A percentile compares a stretch with the other conserved stretches of the same genome.
phyloP scores from a whole-genome alignment of 1,284 basidiomycete genomes.

The Tilletia caries region DNA sequence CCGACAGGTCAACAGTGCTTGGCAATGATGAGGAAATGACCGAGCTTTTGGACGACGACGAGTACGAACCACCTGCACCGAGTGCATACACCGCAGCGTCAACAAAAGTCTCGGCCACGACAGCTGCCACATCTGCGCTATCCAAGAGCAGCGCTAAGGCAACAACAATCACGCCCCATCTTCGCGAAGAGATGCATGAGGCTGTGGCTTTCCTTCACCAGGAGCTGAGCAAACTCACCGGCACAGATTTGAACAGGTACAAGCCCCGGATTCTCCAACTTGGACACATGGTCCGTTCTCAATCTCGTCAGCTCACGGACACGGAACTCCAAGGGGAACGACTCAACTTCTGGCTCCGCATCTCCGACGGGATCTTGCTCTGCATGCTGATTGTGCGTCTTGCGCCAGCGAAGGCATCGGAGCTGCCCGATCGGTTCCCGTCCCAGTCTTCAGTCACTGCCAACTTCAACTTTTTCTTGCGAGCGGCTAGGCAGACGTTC shows the following conservation, averaged over 20 bases:
- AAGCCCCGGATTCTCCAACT: constrained; percentile 25
- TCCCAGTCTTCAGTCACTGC: neutral
- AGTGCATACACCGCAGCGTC: neutral
- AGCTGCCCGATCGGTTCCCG: constrained; percentile 17
- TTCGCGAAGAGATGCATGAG: neutral
- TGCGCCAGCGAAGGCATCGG: constrained; percentile 7
- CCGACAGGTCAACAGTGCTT: neutral
- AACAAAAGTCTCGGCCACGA: neutral
- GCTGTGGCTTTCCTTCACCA: constrained; percentile 32
- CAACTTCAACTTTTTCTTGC: constrained; percentile 39
- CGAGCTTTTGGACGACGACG: constrained; percentile 4
- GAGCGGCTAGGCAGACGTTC: constrained; percentile 36
- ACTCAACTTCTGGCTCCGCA: constrained; percentile 32
- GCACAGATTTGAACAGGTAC: constrained; percentile 22
- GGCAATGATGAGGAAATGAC: neutral
- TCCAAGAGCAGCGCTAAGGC: too few species aligned
- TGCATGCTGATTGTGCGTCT: constrained; percentile 36
- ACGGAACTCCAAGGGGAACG: constrained; percentile 15
- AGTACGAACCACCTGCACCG: neutral
- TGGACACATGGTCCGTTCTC: constrained; percentile 18
- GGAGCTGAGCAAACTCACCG: constrained; percentile 26
- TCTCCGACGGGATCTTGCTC: constrained; percentile 40
- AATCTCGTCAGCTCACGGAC: constrained; percentile 20
- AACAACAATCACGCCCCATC: too few species aligned
- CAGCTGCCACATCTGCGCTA: neutral